Evolutionary conservation across 371 early-diverging fungal species (phyloP), one percentile per base, ranked within the genome.

Genomic region (Basidiobolus heterosporus): DNA sequence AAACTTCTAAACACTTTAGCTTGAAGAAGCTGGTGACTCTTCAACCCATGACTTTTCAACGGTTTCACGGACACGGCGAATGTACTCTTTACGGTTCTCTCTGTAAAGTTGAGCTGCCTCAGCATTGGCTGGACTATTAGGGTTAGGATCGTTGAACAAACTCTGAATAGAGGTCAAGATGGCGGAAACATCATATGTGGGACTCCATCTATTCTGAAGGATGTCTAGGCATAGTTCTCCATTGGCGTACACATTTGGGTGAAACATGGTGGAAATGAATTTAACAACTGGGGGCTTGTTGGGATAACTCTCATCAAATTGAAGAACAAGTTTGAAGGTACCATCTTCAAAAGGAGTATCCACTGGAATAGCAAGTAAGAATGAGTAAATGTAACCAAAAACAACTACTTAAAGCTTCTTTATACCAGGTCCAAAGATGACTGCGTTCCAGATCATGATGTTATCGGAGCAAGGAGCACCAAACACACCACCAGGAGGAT

Each of bases 341-440:
- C 98, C 99, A 68, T 97, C 97, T 63, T 98, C 98, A 66, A 97
- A 99, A 2, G 97, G 94, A 19, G 99, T 98, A 48, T 96, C 97
- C 54, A 67, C 91, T 80, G 56, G 41, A 35, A 18, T 15, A 36
- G 15, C 1, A 22, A 17, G n/a, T 6, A 30, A 24, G 3, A n/a
- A 44, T 45, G 49, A 36, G 2, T 17, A 41, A 13, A 36, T 18
- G n/a, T n/a, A 18, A 17, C 16, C 17, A 22, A 38, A 35, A 42
- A 36, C n/a, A 18, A 36, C 22, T 45, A 46, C 18, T 16, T 1
- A 47, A 24, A 35, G 44, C 47, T 46, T 45, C 4, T 45, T 15
- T 52, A 61, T 74, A 81, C 80, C 74, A 41, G 95, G 96, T 7
- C 93, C 99, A 70, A 97, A 91, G 60, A 99, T 98, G 36, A 99